Evolutionary conservation across 2,329 filamentous ascomycete species (phyloP).

Genomic region (Scleromitrula shiraiana): DNA sequence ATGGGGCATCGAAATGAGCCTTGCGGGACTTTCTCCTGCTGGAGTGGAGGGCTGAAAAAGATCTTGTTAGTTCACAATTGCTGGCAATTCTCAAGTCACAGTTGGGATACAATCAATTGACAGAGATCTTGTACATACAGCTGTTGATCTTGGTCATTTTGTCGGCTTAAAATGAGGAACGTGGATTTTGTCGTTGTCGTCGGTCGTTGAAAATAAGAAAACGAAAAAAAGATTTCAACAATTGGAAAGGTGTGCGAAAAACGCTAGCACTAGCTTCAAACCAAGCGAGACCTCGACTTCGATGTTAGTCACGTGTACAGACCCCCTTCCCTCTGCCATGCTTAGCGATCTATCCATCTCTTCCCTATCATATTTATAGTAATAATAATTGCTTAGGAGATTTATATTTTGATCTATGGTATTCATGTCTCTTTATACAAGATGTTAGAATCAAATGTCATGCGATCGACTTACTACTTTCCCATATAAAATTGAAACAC

Average conservation of each 20-base stretch:
- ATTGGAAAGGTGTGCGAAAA: slow-evolving; percentile 3
- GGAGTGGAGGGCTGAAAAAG: slow-evolving; percentile 53
- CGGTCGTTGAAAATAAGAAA: not conserved
- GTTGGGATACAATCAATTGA: not conserved
- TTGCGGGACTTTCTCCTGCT: slow-evolving; percentile 98
- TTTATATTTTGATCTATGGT: too few species aligned
- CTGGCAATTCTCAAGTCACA: not conserved
- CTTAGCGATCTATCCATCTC: too few species aligned
- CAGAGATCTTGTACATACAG: slow-evolving; percentile 40
- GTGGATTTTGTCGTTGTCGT: slow-evolving; percentile 9
- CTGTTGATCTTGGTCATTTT: slow-evolving; percentile 67
- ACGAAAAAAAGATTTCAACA: slow-evolving; percentile 4
- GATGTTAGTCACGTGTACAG: too few species aligned
- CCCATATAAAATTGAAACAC: too few species aligned
- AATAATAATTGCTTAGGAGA: too few species aligned
- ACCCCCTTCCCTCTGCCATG: too few species aligned
- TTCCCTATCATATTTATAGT: too few species aligned
- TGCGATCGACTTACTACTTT: too few species aligned
- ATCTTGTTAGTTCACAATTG: slow-evolving; percentile 5
- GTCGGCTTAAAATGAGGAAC: slow-evolving; percentile 28
- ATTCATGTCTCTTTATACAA: too few species aligned
- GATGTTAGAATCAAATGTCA: too few species aligned
- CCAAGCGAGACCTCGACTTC: too few species aligned
- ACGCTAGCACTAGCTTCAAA: too few species aligned
- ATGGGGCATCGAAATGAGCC: slow-evolving; percentile 94